Conservation (phyloP, 192 early-diverging fungal species). For the Gryganskiella cystojenkinii region DNA sequence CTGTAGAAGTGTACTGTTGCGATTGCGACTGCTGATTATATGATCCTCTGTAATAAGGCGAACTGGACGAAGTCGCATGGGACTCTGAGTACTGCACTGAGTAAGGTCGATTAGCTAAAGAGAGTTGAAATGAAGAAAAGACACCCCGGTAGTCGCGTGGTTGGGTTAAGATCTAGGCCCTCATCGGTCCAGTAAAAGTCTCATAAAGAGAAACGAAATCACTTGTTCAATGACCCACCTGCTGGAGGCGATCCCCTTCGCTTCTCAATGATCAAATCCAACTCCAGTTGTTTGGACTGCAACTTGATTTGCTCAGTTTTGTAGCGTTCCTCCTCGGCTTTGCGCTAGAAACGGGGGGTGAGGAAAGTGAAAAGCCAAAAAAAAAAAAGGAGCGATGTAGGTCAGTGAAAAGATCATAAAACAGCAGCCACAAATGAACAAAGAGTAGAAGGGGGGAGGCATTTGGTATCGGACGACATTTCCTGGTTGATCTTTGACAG, state of each 20-base stretch:
- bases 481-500: too few relatives aligned
- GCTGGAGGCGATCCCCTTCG: constrained; percentile 42
- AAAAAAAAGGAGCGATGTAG: background rate
- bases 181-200: too few relatives aligned
- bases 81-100: too few relatives aligned
- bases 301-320: constrained; percentile 54
- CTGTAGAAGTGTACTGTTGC: constrained; percentile 5
- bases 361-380: background rate
- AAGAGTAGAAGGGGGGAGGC: too few relatives aligned
- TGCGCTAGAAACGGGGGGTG: constrained; percentile 19
- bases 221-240: constrained; percentile 8
- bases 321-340: constrained; percentile 56
- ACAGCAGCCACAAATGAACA: background rate
- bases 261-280: constrained; percentile 42
- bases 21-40: background rate
- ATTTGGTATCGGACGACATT: too few relatives aligned
- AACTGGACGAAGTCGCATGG: too few relatives aligned
- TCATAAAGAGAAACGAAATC: too few relatives aligned
- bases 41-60: too few relatives aligned
- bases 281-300: constrained; percentile 54
- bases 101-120: too few relatives aligned
- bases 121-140: too few relatives aligned
- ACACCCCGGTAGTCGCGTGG: too few relatives aligned
- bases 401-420: background rate
- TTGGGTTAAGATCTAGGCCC: too few relatives aligned